Evolutionary conservation across 176 grass and related monocot species (phyloP).

Genomic region (Cenchrus americanus): DNA sequence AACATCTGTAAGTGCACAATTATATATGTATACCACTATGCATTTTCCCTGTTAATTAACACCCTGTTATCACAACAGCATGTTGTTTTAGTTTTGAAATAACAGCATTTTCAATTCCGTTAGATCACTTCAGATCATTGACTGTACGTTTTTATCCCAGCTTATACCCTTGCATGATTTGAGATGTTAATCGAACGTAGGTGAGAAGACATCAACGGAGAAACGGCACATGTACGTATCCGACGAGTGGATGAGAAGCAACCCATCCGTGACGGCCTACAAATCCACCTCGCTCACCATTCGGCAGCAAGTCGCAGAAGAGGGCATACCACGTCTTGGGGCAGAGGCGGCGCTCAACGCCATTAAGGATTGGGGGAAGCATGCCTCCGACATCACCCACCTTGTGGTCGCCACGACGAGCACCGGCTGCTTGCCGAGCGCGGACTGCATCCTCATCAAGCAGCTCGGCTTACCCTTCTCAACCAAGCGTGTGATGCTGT

Average conservation of each 20-base stretch:
- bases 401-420: conserved; percentile 33
- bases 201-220: conserved; percentile 55
- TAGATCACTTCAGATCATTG: no score
- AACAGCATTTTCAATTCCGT: no score
- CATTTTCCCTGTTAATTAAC: no score
- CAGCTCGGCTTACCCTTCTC: conserved; percentile 56
- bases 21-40: no score
- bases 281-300: neutral
- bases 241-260: conserved; percentile 50
- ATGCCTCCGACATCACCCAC: neutral
- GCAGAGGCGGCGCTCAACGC: neutral
- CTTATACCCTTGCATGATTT: no score
- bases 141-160: no score
- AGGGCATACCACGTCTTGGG: neutral
- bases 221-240: conserved; percentile 55
- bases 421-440: conserved; percentile 57
- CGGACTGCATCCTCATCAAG: conserved; percentile 50
- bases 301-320: neutral
- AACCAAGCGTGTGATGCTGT: conserved; percentile 58
- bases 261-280: conserved; percentile 46
- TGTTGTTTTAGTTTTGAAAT: no score
- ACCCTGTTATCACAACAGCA: no score
- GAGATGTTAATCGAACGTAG: neutral
- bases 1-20: neutral
- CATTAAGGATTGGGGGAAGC: conserved; percentile 53